Evolutionary conservation across 2,329 filamentous ascomycete genomes (phyloP).

Genomic region (Ophiostoma triangulosporum): DNA sequence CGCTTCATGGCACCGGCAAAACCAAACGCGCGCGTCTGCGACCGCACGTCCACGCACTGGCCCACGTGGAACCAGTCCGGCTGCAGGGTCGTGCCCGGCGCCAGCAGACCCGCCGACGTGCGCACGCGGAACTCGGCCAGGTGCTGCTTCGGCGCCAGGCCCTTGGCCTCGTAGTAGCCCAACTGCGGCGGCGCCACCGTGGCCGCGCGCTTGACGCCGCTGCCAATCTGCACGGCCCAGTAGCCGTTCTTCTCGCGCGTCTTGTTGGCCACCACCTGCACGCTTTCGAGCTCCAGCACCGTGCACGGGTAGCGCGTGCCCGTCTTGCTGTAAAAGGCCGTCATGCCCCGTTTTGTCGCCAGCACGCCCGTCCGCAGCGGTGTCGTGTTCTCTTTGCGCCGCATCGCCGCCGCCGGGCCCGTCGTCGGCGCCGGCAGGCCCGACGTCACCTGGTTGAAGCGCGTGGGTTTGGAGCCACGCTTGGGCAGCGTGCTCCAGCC

Average conservation of each 20-base stretch:
- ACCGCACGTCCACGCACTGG: conserved; percentile 77
- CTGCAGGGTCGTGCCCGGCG: conserved; percentile 60
- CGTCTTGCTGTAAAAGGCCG: conserved; percentile 70
- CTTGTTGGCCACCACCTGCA: conserved; percentile 81
- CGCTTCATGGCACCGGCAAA: conserved; percentile 98
- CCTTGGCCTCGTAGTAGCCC: conserved; percentile 75
- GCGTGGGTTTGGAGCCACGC: conserved; percentile 38
- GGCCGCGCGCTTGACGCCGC: conserved; percentile 56
- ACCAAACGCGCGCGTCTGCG: conserved; percentile 72
- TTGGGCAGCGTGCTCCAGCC: conserved; percentile 42
- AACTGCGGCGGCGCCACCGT: conserved; percentile 75
- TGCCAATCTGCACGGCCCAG: conserved; percentile 82
- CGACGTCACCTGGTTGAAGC: conserved; percentile 45
- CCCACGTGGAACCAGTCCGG: conserved; percentile 89
- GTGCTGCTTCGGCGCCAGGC: conserved; percentile 70
- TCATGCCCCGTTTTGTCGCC: conserved; percentile 91
- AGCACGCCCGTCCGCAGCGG: conserved; percentile 67
- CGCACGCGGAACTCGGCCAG: conserved; percentile 81
- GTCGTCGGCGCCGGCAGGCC: conserved; percentile 44
- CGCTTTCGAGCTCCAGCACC: conserved; percentile 82
- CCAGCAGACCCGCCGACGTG: conserved; percentile 55
- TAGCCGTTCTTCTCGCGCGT: conserved; percentile 72
- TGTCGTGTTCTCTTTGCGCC: conserved; percentile 43
- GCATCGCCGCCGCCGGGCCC: conserved; percentile 46
- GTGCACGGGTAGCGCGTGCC: conserved; percentile 75